phyloP scores from a whole-genome alignment of 2,329 filamentous ascomycete species.

The Mycosphaerella sp. region DNA sequence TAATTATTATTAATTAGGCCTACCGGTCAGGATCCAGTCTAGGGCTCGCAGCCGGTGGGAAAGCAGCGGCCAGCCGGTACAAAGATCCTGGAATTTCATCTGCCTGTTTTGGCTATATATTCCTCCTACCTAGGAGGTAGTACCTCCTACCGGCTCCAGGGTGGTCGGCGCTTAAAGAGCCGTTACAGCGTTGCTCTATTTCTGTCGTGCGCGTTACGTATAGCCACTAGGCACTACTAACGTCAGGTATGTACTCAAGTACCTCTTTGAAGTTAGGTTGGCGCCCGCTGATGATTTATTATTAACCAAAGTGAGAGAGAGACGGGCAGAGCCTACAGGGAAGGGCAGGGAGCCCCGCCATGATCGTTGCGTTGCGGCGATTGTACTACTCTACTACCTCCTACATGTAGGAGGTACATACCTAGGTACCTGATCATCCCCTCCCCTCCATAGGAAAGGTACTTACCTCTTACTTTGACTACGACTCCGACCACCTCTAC shows the following conservation, averaged over 20 bases:
- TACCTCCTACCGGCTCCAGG: constrained; percentile 3
- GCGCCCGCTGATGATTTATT: neutral
- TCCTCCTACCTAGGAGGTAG: neutral
- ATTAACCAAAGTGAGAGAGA: constrained; percentile 1
- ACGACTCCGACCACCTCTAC: no score
- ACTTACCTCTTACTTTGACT: neutral
- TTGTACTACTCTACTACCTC: neutral
- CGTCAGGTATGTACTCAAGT: no score
- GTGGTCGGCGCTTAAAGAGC: constrained; percentile 6
- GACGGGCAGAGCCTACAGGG: constrained; percentile 2
- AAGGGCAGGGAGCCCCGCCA: neutral
- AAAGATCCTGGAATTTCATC: neutral
- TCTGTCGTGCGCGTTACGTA: neutral
- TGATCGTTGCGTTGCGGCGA: constrained; percentile 2
- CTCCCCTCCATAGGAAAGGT: no score
- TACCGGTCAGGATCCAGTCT: no score
- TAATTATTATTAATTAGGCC: no score
- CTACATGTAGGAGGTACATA: neutral
- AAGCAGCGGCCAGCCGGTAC: no score
- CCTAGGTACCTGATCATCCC: constrained; percentile 1
- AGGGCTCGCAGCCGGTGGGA: no score
- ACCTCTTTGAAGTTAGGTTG: neutral
- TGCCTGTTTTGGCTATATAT: neutral
- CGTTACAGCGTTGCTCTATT: constrained; percentile 10
- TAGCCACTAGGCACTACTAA: neutral